Base-by-base conservation (phyloP, 371 early-diverging fungal species). In the Ordospora colligata region DNA sequence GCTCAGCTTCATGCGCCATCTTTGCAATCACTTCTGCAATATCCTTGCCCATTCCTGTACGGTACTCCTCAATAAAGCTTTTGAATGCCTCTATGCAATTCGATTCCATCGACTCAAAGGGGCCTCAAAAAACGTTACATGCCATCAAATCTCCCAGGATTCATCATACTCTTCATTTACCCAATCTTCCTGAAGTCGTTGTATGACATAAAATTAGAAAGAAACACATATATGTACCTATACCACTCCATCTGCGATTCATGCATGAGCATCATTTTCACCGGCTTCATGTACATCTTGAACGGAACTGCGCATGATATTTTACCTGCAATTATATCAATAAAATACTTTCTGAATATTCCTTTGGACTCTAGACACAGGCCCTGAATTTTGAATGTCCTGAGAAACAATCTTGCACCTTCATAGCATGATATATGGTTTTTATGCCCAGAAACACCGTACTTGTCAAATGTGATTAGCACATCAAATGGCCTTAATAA, bases 241-340 rank as follows among this genome's bases (percentile, higher is more conserved):
- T 93, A 97, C 96, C 96, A 95, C 12, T 91, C 89, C 78, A 95
- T 80, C 85, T 97, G 96, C 53, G 87, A 88, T 62, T 79, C 82
- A 79, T 95, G 96, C 78, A 87, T 85, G 42, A 86, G 82, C 96
- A 96, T 96, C 8, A 93, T 93, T 62, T 83, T 83, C 63, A 87
- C 82, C 0, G 86, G 85, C 11, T 88, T 87, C 1, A 89, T 82
- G 80, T 87, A 86, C 74, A 88, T 49, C 10, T 69, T 73, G 69
- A 25, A 69, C 68, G 75, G 45, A 64, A 69, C n/a, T 0, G 25
- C 73, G 43, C 14, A 46, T 11, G 52, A 52, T 19, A 22, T 32
- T 11, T 23, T 42, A 14, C 21, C 63, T 19, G n/a, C 44, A 4
- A 42, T 27, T 25, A 76, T 73, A 54, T 67, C 67, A 44, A 73